Conservation (phyloP, 371 early-diverging fungal species). For the Neoconidiobolus thromboides region DNA sequence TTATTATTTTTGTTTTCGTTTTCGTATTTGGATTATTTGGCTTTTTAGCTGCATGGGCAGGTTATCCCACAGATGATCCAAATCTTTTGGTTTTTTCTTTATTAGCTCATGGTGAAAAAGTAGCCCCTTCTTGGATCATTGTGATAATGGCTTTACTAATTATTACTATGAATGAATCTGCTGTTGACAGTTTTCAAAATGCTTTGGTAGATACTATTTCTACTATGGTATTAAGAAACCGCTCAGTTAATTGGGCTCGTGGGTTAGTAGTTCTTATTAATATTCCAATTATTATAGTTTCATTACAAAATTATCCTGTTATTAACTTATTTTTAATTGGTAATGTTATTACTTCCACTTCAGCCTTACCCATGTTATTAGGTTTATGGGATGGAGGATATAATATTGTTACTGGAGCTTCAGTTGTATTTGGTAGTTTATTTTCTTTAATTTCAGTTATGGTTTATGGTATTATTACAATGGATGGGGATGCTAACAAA, state of each 20-base stretch:
- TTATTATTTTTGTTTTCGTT: slow-evolving; percentile 18
- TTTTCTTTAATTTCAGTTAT: slow-evolving; percentile 21
- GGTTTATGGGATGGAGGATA: slow-evolving; percentile 21
- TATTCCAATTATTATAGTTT: slow-evolving; percentile 26
- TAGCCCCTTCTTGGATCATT: slow-evolving; percentile 18
- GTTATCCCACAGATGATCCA: slow-evolving; percentile 12
- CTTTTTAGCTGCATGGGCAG: slow-evolving; percentile 26
- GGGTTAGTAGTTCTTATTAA: slow-evolving; percentile 24
- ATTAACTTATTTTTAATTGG: slow-evolving; percentile 25
- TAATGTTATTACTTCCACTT: slow-evolving; percentile 27
- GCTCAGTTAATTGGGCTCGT: slow-evolving; percentile 21
- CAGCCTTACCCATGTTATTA: slow-evolving; percentile 23
- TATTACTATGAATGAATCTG: slow-evolving; percentile 29
- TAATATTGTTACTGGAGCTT: slow-evolving; percentile 12
- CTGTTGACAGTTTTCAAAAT: slow-evolving; percentile 32
- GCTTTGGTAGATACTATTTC: slow-evolving; percentile 28
- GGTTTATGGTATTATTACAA: slow-evolving; percentile 14
- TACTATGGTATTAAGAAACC: slow-evolving; percentile 19
- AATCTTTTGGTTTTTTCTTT: slow-evolving; percentile 25
- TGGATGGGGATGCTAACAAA: slow-evolving; percentile 10
- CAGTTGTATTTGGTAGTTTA: slow-evolving; percentile 21
- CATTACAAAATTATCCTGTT: slow-evolving; percentile 18
- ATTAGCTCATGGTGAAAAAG: slow-evolving; percentile 14
- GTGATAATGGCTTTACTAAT: slow-evolving; percentile 19
- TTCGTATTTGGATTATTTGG: slow-evolving; percentile 36